Evolutionary conservation across 352 stramenopile species (phyloP), one percentile per base, ranked within the genome.

Genomic region (Phytophthora sp.): DNA sequence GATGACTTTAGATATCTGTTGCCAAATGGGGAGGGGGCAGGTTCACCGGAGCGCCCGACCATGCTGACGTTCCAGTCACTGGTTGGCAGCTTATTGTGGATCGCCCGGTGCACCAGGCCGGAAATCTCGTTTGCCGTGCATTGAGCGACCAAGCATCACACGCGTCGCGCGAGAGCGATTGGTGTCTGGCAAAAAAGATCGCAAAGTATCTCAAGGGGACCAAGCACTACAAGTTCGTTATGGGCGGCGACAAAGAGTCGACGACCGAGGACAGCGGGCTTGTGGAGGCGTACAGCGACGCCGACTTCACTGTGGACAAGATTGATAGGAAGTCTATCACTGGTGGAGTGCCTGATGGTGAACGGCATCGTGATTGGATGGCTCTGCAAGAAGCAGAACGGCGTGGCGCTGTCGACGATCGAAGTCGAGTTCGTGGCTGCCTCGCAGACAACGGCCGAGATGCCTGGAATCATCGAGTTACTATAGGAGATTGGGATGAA

Each of bases 61-160:
- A 27, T 72, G 4, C 52, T 51, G 36, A 71, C 21, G 5, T 79
- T 83, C n/a, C 69, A 75, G 66, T 77, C 71, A 0, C 15, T 86
- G 5, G 59, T 80, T 0, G 72, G 69, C 0, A 81, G 63, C 11
- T 49, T 84, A 18, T 45, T 81, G 2, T 84, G 73, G 69, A 63
- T 73, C 4, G 23, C 70, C 2, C n/a, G 70, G 4, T 82, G 65
- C 47, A 79, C 69, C 2, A 16, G 69, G 7, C 66, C 65, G 0
- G 75, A 74, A 52, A 77, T 81, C 4, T 15, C 63, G 0, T 74
- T 63, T 36, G 57, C 69, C 0, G 56, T 77, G 13, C 58, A 82
- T 18, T 12, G 38, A 9, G 68, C 55, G 24, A 71, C 67, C 0
- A 27, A 71, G 4, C 42, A 23, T 26, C 56, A 3, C 74, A 79